phyloP scores from a whole-genome alignment of 176 grass and related monocot species.

The Dendrocalamus sinicus region DNA sequence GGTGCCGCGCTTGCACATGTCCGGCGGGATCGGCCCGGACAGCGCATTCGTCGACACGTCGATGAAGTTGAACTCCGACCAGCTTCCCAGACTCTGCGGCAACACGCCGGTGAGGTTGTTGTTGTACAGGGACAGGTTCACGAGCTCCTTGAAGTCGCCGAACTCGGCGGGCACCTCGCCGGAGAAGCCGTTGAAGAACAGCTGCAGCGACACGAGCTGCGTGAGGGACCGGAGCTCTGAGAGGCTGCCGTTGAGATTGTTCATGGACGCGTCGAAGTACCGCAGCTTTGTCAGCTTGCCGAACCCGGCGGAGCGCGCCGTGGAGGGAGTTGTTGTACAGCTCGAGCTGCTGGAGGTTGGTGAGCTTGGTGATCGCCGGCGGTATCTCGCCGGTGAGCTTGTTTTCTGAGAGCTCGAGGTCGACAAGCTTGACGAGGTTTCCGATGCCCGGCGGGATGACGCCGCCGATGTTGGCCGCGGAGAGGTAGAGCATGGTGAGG shows the following conservation, averaged over 20 bases:
- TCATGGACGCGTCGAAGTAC: slow-evolving; percentile 74
- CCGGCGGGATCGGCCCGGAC: slow-evolving; percentile 71
- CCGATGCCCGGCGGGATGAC: slow-evolving; percentile 69
- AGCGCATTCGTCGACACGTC: slow-evolving; percentile 85
- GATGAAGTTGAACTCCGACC: slow-evolving; percentile 76
- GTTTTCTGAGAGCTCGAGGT: slow-evolving; percentile 79
- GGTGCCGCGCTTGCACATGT: slow-evolving; percentile 76
- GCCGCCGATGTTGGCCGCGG: slow-evolving; percentile 61
- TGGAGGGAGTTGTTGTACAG: slow-evolving; percentile 79
- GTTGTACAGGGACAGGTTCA: slow-evolving; percentile 78
- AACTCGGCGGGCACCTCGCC: slow-evolving; percentile 66
- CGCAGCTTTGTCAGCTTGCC: slow-evolving; percentile 52
- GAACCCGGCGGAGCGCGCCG: slow-evolving; percentile 57
- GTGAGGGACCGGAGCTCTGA: slow-evolving; percentile 62
- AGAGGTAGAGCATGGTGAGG: slow-evolving; percentile 66
- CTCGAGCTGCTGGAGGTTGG: slow-evolving; percentile 58
- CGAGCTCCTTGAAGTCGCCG: slow-evolving; percentile 77
- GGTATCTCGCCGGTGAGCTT: slow-evolving; percentile 66
- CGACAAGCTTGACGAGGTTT: slow-evolving; percentile 44
- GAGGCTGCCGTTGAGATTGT: slow-evolving; percentile 60
- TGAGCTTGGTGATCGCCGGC: slow-evolving; percentile 55
- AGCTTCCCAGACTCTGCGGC: slow-evolving; percentile 69
- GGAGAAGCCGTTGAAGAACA: slow-evolving; percentile 71
- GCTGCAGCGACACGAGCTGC: slow-evolving; percentile 69
- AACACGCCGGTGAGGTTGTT: slow-evolving; percentile 75